These are phyloP conservation scores for Ophiostoma novo-ulmi DNA, from an alignment of 2,329 filamentous ascomycete genomes.

Conservation along the genomic window DNA sequence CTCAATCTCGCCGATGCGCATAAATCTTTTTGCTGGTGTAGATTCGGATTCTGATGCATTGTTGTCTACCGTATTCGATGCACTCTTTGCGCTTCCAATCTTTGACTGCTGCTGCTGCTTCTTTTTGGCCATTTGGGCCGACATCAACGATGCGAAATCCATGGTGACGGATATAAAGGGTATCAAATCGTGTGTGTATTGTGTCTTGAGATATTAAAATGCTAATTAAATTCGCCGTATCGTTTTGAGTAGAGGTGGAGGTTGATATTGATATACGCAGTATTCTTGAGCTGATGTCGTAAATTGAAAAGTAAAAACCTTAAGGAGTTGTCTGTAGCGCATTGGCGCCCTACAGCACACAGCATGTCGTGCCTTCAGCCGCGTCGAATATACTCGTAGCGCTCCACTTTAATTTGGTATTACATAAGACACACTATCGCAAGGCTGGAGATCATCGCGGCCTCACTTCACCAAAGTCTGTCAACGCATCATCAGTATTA, in stretches of 20 bases:
- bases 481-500: background rate
- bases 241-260: background rate
- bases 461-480: background rate
- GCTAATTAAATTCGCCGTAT: background rate
- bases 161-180: slow-evolving; percentile 44
- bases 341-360: background rate
- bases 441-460: slow-evolving; percentile 9
- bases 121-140: slow-evolving; percentile 81
- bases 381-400: background rate
- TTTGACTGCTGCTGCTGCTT: slow-evolving; percentile 33
- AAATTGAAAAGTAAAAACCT: background rate
- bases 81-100: background rate
- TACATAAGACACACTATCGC: slow-evolving; percentile 1
- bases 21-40: slow-evolving; percentile 60
- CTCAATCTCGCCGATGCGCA: slow-evolving; percentile 81
- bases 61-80: background rate
- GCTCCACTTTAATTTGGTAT: background rate
- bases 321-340: background rate
- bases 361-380: slow-evolving; percentile 13
- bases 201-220: background rate
- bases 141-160: slow-evolving; percentile 95
- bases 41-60: slow-evolving; percentile 29
- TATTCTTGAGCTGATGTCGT: background rate
- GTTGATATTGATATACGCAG: background rate
- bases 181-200: background rate